Percentiles rank a stretch among this genome's conserved stretches.
These are phyloP conservation scores for Capsella rubella DNA, from an alignment of 441 rosid genomes.

Conservation along the genomic window DNA sequence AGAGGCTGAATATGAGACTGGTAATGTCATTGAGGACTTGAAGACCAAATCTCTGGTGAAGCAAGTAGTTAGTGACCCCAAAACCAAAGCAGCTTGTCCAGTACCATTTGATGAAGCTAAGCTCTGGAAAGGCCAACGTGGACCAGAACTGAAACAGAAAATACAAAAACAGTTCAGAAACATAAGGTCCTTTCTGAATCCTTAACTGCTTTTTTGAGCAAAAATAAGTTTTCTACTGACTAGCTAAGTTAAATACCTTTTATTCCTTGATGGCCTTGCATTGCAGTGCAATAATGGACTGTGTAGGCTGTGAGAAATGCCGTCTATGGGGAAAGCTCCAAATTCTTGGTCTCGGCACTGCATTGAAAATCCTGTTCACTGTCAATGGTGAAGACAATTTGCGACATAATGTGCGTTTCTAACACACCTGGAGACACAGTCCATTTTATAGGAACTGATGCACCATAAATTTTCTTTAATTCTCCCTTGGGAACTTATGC, in stretches of 20 bases:
- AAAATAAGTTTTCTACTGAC: not conserved
- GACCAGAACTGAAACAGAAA: conserved; percentile 84
- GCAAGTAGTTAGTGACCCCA: conserved; percentile 72
- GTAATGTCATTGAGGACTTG: conserved; percentile 74
- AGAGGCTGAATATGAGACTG: conserved; percentile 81
- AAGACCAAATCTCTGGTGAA: conserved; percentile 77
- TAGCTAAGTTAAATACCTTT: conserved; percentile 8
- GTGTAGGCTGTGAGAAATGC: conserved; percentile 93
- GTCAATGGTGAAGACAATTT: conserved; percentile 48
- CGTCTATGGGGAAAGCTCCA: conserved; percentile 95
- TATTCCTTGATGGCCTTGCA: not conserved
- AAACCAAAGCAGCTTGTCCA: conserved; percentile 88
- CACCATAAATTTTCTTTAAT: not conserved
- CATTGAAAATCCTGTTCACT: conserved; percentile 81
- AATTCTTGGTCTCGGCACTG: conserved; percentile 85
- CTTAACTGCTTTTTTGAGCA: conserved; percentile 15
- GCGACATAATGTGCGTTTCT: conserved; percentile 48
- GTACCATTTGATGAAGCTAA: conserved; percentile 91
- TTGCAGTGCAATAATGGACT: conserved; percentile 78
- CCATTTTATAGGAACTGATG: conserved; percentile 2
- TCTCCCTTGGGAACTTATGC: not conserved
- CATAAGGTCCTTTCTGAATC: conserved; percentile 66
- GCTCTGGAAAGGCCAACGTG: conserved; percentile 89
- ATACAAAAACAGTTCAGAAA: conserved; percentile 85
- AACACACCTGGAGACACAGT: conserved; percentile 14